Evolutionary conservation across 352 stramenopile genomes (phyloP).

Genomic region (Pythium monospermum): DNA sequence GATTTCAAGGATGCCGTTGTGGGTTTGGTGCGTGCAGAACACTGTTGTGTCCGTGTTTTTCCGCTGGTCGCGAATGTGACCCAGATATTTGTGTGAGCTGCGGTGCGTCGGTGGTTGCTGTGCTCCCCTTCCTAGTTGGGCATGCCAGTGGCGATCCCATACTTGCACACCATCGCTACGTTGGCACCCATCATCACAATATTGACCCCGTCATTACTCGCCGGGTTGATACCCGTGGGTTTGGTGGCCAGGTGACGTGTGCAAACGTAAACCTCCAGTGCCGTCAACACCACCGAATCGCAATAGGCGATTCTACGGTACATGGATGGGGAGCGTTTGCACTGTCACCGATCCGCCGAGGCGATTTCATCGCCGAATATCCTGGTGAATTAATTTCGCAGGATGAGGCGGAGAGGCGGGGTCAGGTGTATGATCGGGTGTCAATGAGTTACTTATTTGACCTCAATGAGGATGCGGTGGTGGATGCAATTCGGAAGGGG

Average conservation of each 20-base stretch:
- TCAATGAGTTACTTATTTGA: slow-evolving; percentile 90
- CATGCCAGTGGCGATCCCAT: too few species aligned
- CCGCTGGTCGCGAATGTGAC: slow-evolving; percentile 32
- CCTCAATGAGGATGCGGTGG: slow-evolving; percentile 84
- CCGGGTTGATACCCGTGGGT: too few species aligned
- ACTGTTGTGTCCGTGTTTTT: slow-evolving; percentile 27
- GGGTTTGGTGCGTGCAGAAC: slow-evolving; percentile 21
- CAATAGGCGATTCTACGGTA: slow-evolving; percentile 28
- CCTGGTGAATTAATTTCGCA: slow-evolving; percentile 63
- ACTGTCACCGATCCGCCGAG: slow-evolving; percentile 55
- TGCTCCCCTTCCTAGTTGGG: slow-evolving; percentile 7
- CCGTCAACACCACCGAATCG: neutral
- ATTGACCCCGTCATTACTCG: too few species aligned
- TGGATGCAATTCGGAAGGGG: slow-evolving; percentile 90
- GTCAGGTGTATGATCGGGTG: slow-evolving; percentile 78
- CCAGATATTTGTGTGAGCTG: slow-evolving; percentile 34
- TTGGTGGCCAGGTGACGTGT: too few species aligned
- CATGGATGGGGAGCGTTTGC: slow-evolving; percentile 72
- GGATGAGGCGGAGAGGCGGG: slow-evolving; percentile 74
- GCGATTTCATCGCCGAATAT: slow-evolving; percentile 75
- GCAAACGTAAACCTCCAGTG: neutral
- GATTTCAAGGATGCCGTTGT: slow-evolving; percentile 36
- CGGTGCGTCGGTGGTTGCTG: slow-evolving; percentile 23
- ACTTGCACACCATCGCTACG: too few species aligned
- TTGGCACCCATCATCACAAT: too few species aligned